Base-by-base conservation (phyloP, 1,139 yeast genomes). In the Suhomyces atakaporum region DNA sequence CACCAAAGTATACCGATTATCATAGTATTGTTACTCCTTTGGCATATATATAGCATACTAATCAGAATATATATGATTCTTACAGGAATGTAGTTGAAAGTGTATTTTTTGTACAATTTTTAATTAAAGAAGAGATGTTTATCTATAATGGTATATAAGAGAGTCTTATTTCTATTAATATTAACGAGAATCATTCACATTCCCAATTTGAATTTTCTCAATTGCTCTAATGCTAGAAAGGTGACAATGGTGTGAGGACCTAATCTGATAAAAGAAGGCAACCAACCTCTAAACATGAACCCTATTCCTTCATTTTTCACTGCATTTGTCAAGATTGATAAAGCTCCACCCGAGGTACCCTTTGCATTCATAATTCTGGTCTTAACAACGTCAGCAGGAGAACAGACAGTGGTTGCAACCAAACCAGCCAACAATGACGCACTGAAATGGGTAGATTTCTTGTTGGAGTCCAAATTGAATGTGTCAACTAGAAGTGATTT, bases 211-310 rank as follows among this genome's bases (percentile, higher is more conserved):
- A 60, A 73, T 51, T 77, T 76, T 59, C 86, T 77, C 50, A 86
- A 69, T 58, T 85, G 90, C 58, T 86, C 95, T 45, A 86, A 73
- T 2, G 81, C 94, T 47, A 87, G 63, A 62, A 88, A 87, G 1
- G 95, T 88, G 21, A 88, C 79, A 45, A 88, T 85, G 0, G 96
- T 88, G 51, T 87, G 95, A 20, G 96, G 96, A 0, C 95, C 96
- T 44, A 88, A 69, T 56, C 96, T 78, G 7, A 87, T 77, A 57
- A 88, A 88, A 19, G 94, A 81, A 21, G 96, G 96, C 28, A 84
- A 65, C 96, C 96, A 88, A 16, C 96, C 96, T 60, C 95, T 73
- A 60, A 87, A 87, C 81, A 86, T 79, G 62, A 87, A 87, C 1
- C 81, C 75, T 9, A 77, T 67, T 18, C 95, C 95, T 61, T 87